phyloP scores from a whole-genome alignment of 768 basidiomycete species.

The Cystobasidium onofrii region DNA sequence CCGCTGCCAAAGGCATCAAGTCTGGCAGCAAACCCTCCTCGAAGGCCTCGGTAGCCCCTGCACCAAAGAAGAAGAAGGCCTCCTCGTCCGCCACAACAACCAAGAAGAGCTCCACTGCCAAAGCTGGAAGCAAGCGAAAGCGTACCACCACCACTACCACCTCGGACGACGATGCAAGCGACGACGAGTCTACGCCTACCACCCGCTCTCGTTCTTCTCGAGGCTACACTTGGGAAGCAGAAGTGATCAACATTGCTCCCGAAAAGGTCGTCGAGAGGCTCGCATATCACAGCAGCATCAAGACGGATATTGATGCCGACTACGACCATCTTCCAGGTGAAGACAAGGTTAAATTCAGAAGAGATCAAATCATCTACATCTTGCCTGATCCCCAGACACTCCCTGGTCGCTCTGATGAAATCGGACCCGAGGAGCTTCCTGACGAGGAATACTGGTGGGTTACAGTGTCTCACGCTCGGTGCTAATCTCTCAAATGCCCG shows the following conservation, averaged over 20 bases:
- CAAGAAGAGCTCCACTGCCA: neutral
- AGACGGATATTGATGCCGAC: conserved; percentile 8
- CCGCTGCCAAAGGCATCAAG: neutral
- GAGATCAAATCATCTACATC: conserved; percentile 14
- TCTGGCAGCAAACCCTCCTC: neutral
- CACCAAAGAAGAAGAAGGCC: neutral
- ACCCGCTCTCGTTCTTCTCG: neutral
- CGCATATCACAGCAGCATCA: neutral
- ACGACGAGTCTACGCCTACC: neutral
- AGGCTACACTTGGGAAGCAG: conserved; percentile 13
- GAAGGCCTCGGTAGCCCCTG: neutral
- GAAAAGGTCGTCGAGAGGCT: neutral
- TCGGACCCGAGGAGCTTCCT: neutral
- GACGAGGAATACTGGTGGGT: conserved; percentile 8
- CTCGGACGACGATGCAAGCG: neutral
- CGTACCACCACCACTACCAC: neutral
- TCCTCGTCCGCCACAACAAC: neutral
- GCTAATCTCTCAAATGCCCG: neutral
- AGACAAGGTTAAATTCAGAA: neutral
- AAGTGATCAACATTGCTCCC: neutral
- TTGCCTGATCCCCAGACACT: neutral
- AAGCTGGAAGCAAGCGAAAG: neutral
- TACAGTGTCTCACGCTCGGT: neutral
- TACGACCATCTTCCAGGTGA: neutral
- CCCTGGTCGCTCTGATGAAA: neutral